Conservation (phyloP, 129 eudicot genomes). For the Chrysanthemum lavandulifolium region DNA sequence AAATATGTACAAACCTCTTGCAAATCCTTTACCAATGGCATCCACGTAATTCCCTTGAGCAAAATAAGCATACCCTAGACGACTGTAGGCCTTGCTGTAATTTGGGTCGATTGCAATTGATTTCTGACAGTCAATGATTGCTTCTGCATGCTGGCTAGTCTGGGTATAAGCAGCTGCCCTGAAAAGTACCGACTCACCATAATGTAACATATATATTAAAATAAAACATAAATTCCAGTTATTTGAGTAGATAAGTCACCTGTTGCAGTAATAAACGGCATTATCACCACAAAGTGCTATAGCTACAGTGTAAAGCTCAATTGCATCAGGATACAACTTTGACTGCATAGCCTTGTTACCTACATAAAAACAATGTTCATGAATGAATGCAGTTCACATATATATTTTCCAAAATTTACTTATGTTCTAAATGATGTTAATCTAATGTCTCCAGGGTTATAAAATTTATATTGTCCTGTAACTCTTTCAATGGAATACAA, state of each 20-base stretch:
- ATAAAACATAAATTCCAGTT: neutral
- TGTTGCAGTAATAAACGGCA: slow-evolving; percentile 93
- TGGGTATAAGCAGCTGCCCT: slow-evolving; percentile 98
- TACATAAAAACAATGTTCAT: slow-evolving; percentile 26
- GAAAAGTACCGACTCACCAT: slow-evolving; percentile 19
- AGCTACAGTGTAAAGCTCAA: slow-evolving; percentile 83
- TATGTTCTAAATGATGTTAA: neutral
- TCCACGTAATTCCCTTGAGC: slow-evolving; percentile 88
- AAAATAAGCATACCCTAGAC: slow-evolving; percentile 81
- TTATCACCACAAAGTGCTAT: slow-evolving; percentile 66
- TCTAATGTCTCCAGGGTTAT: neutral
- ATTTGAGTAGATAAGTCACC: slow-evolving; percentile 40
- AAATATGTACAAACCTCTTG: slow-evolving; percentile 52
- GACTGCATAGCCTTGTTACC: slow-evolving; percentile 93
- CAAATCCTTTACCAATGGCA: slow-evolving; percentile 73
- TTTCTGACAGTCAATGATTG: slow-evolving; percentile 62
- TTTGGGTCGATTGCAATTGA: slow-evolving; percentile 80
- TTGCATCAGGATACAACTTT: slow-evolving; percentile 57
- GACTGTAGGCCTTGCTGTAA: slow-evolving; percentile 96
- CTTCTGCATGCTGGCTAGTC: slow-evolving; percentile 53
- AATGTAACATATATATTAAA: neutral
- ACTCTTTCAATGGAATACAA: neutral
- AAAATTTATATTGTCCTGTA: neutral
- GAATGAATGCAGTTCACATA: neutral
- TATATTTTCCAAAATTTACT: neutral